Base-by-base conservation (phyloP, 2,329 filamentous ascomycete genomes). In the Aspergillus neotritici region DNA sequence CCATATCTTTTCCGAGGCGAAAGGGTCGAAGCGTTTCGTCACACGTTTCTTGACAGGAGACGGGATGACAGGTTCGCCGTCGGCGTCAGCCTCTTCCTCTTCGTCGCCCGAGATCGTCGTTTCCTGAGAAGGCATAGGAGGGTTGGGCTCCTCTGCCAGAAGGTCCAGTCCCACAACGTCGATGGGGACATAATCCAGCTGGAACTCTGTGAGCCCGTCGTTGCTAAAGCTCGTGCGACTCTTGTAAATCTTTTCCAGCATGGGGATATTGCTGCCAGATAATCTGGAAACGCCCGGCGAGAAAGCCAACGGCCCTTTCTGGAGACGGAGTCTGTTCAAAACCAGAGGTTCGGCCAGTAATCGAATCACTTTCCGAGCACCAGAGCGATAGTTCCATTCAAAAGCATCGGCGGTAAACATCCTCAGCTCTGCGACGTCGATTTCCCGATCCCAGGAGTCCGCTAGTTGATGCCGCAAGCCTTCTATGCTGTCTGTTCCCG, bases 311-410 rank as follows among this genome's bases (percentile, higher is more conserved):
- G 51, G 72, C 63, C 55, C 62, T 52, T 52, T 51, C 31, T 54
- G 55, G 32, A 64, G 57, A 50, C 58, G 56, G 56, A 74, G 50
- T 82, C 72, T 47, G 77, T 81, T 47, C 77, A 79, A 11, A 81
- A 97, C 71, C 1, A 97, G 68, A 6, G 84, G 82, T 9, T 88
- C 86, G 0, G 88, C 85, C 9, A 97, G 70, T 21, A 86, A 84
- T 11, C 84, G 79, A 21, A 95, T 82, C 48, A 95, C 86, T 58
- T 95, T 94, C 57, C 85, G 79, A 12, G 90, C 89, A 0, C 90
- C 91, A 39, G 77, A 76, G 21, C 82, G 78, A 54, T 82, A 84
- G 4, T 77, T 80, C 93, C 93, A 98, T 46, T 90, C 88, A 52
- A 98, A 94, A 0, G 83, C 84, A 50, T 94, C 83, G 1, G 77